Evolutionary conservation across 2,329 filamentous ascomycete genomes (phyloP), one percentile per base, ranked within the genome.

Genomic region (Capronia coronata): DNA sequence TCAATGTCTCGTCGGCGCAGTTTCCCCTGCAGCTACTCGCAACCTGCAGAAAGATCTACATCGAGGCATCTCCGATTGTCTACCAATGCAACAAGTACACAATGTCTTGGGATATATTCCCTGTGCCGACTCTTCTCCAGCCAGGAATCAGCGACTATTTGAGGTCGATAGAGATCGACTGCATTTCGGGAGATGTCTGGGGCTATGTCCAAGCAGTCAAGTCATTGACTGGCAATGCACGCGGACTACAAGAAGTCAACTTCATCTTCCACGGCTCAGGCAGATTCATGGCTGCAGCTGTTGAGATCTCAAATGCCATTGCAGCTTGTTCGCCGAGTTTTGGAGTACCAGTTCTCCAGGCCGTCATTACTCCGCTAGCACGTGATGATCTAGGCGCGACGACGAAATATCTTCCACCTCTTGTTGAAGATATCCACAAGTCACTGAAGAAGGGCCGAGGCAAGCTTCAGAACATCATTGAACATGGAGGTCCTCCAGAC

Each of bases 21-120:
- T 13, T 51, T n/a, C 43, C 43, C 2, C 13, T 38, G 6, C 29
- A 38, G 22, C n/a, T 37, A 7, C 40, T 51, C n/a, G 10, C 16
- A 19, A 2, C 41, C 6, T 42, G 14, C 19, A 43, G 27, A n/a
- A 38, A 46, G 23, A 9, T 47, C 35, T 35, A 22, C 16, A 8
- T 23, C n/a, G 49, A 52, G 19, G 45, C 49, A 2, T 27, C 35
- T 9, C 14, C 27, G 1, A 18, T 52, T n/a, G 16, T 48, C 14
- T 48, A 42, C 23, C 25, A 37, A 19, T 25, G 22, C 11, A 51
- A 54, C 37, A 34, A 42, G 7, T 51, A 47, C 40, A 16, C 21
- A 5, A 23, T 54, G 13, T 3, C 16, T 1, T 43, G 44, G 44
- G 18, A 39, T 21, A 23, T n/a, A 11, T 30, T 47, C 43, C 19